phyloP scores from a whole-genome alignment of 176 grass and related monocot genomes.

The Oryza australiensis region DNA sequence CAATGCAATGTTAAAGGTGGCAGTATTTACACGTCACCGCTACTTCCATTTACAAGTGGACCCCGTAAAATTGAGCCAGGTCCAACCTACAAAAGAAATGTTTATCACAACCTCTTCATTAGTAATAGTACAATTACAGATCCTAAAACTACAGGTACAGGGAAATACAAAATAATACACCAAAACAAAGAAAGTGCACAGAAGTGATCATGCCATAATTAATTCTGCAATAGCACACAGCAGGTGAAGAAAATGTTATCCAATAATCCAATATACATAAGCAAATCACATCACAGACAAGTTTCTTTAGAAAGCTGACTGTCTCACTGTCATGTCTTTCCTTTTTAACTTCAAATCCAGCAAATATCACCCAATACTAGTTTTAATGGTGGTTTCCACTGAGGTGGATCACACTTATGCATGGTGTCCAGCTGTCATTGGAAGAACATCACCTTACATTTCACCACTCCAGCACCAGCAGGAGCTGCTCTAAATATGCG shows the following conservation, averaged over 20 bases:
- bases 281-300: constrained; percentile 9
- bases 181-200: constrained; percentile 13
- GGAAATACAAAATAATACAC: neutral
- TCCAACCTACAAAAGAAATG: constrained; percentile 81
- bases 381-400: neutral
- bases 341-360: neutral
- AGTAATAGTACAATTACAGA: neutral
- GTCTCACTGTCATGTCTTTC: neutral
- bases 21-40: constrained; percentile 76
- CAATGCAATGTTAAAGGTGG: constrained; percentile 37
- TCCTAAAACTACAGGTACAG: neutral
- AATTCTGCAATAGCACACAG: constrained; percentile 9
- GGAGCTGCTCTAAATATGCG: neutral
- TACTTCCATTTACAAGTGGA: constrained; percentile 78
- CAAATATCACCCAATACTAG: neutral
- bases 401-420: neutral
- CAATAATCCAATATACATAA: constrained; percentile 4
- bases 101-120: neutral
- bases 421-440: neutral
- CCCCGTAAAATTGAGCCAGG: constrained; percentile 86
- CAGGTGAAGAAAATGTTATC: constrained; percentile 4
- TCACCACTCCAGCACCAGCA: neutral
- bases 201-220: neutral
- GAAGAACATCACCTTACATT: neutral
- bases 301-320: neutral